Percentiles rank a stretch among this genome's conserved stretches.
phyloP scores from a whole-genome alignment of 805 yeast genomes.

The Tanozyma kutaoensis region DNA sequence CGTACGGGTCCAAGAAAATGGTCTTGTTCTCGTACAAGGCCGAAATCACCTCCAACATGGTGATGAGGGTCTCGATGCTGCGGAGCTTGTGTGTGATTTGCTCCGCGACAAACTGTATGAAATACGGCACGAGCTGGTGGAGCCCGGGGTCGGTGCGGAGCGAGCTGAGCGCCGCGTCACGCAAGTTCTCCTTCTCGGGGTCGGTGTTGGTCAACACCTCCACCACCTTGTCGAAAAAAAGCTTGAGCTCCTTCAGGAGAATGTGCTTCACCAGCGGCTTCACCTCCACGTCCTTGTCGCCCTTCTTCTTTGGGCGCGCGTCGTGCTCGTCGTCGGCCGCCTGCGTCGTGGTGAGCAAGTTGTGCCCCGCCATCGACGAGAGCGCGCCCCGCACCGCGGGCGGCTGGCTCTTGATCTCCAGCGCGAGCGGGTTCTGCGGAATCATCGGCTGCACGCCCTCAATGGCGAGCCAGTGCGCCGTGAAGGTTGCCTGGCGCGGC shows the following conservation, averaged over 20 bases:
- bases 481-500: constrained; percentile 82
- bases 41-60: constrained; percentile 81
- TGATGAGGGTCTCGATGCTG: constrained; percentile 53
- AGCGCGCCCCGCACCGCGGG: constrained; percentile 75
- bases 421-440: constrained; percentile 84
- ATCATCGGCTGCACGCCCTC: constrained; percentile 98
- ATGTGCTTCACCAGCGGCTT: constrained; percentile 93
- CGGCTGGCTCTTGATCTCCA: constrained; percentile 67
- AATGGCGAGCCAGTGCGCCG: constrained; percentile 95
- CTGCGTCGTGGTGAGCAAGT: constrained; percentile 14
- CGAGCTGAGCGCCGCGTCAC: constrained; percentile 73
- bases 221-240: constrained; percentile 84
- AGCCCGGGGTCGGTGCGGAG: constrained; percentile 87
- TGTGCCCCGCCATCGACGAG: constrained; percentile 31
- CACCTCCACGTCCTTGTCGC: constrained; percentile 42
- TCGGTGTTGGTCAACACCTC: constrained; percentile 57
- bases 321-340: constrained; percentile 22
- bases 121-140: constrained; percentile 93
- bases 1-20: constrained; percentile 85
- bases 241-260: constrained; percentile 82
- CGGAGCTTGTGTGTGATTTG: constrained; percentile 82
- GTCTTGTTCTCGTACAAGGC: constrained; percentile 75
- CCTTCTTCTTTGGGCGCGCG: constrained; percentile 8
- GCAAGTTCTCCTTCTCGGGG: constrained; percentile 42
- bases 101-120: constrained; percentile 92